Base-by-base conservation (phyloP, 2,329 filamentous ascomycete genomes). In the Alternaria brassicae region DNA sequence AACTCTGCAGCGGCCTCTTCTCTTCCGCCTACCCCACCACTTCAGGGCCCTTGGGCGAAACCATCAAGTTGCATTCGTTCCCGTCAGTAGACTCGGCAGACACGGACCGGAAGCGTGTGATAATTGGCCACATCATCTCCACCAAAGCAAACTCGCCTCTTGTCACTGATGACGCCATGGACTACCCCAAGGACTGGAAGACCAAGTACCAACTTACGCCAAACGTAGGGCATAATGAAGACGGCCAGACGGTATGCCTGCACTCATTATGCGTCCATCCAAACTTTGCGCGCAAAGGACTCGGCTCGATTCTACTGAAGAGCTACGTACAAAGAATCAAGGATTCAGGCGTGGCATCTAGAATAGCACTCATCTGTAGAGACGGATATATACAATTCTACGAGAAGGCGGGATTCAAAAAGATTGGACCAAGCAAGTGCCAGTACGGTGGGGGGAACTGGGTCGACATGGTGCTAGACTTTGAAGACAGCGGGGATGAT, bases 221-320 rank as follows among this genome's bases (percentile, higher is more conserved):
- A 23, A 64, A 66, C 8, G 72, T 87, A 9, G 92, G 92, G 30
- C 91, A 96, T 77, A 86, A 90, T 68, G 87, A 92, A 58, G 81
- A 82, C 15, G 92, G 92, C 37, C 80, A 87, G 41, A 96, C 91
- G 0, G 84, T 97, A 55, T 91, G 88, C 55, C 80, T 97, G 49
- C 93, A 97, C 78, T 94, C 91, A 0, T 83, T 97, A 5, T 91
- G 91, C 17, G 89, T 97, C 6, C 83, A 90, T 54, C 92, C 91
- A 1, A 86, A 88, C 59, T 87, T 92, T 56, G 91, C 95, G 65
- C 83, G 86, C 32, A 87, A 88, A 57, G 90, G 91, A 1, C 81
- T 96, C 3, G 93, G 91, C 15, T 88, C 85, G 63, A 87, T 89
- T 19, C 80, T 96, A 60, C 82, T 96, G 80, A 89, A 87, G 76